A percentile compares a stretch with the other conserved stretches of the same genome.
Evolutionary conservation across 192 early-diverging fungal genomes (phyloP).

Genomic region (Gonapodya prolifera): DNA sequence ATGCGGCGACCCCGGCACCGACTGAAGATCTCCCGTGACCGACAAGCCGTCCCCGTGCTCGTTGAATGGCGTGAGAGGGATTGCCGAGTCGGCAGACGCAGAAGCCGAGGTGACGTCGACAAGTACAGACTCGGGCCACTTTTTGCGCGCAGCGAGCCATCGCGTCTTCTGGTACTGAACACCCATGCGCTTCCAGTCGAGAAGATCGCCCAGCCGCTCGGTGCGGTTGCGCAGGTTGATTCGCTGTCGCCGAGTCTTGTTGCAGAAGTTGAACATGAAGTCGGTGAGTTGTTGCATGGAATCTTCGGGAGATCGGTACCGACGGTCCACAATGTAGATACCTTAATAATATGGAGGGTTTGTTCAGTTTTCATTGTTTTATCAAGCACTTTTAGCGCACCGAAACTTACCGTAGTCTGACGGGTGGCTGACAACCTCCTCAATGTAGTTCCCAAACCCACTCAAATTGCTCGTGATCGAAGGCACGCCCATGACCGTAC

Average conservation of each 20-base stretch:
- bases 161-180: constrained; percentile 94
- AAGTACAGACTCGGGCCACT: constrained; percentile 48
- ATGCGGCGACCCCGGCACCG: not conserved
- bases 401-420: constrained; percentile 65
- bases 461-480: constrained; percentile 93
- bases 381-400: not conserved
- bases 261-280: constrained; percentile 86
- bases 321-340: constrained; percentile 93
- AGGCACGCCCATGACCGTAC: constrained; percentile 98
- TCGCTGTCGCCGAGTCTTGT: constrained; percentile 92
- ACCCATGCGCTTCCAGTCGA: constrained; percentile 99
- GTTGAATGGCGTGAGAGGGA: not conserved
- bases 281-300: constrained; percentile 77
- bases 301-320: constrained; percentile 81
- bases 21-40: not conserved
- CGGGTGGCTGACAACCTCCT: constrained; percentile 83
- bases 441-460: constrained; percentile 96
- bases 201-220: constrained; percentile 83
- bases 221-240: constrained; percentile 98
- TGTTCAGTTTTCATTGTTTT: not conserved
- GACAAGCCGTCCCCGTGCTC: not conserved
- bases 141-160: constrained; percentile 77
- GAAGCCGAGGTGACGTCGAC: not conserved
- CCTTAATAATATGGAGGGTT: not conserved
- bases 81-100: not conserved